These are phyloP conservation scores for Myochromella boudieri DNA, from an alignment of 768 basidiomycete species.

Conservation along the genomic window DNA sequence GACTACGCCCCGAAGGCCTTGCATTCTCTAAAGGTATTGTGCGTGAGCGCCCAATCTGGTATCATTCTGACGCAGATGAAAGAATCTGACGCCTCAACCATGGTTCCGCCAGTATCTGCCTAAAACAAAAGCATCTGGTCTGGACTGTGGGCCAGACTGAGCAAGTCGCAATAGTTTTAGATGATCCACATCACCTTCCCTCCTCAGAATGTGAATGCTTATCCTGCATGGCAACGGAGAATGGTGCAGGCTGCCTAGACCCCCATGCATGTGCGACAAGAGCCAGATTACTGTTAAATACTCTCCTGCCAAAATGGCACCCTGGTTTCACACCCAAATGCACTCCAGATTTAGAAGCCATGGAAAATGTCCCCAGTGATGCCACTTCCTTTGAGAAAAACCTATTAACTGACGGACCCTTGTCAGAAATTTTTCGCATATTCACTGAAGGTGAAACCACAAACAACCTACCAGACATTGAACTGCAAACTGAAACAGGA, in stretches of 20 bases:
- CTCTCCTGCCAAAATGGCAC: slow-evolving; percentile 21
- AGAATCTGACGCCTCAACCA: too few relatives aligned
- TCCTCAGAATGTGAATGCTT: background rate
- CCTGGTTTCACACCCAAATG: slow-evolving; percentile 1
- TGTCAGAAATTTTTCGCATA: background rate
- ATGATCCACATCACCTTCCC: background rate
- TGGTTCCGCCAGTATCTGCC: too few relatives aligned
- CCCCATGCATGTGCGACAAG: slow-evolving; percentile 16
- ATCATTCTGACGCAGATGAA: too few relatives aligned
- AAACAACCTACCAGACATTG: background rate
- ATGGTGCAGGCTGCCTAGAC: slow-evolving; percentile 12
- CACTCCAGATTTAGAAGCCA: background rate
- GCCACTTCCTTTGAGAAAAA: background rate
- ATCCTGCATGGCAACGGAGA: background rate
- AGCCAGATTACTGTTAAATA: slow-evolving; percentile 14
- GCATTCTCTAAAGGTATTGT: slow-evolving; percentile 9
- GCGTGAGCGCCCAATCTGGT: slow-evolving; percentile 28
- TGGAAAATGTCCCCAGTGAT: background rate
- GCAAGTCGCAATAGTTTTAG: background rate
- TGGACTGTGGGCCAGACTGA: too few relatives aligned
- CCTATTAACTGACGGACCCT: background rate
- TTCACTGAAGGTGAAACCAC: background rate
- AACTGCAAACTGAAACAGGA: too few relatives aligned
- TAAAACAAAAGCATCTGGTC: too few relatives aligned
- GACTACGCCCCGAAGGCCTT: slow-evolving; percentile 14